A percentile compares a stretch with the other conserved stretches of the same genome.
phyloP scores from a whole-genome alignment of 2,329 filamentous ascomycete species.

The Fusarium decemcellulare region DNA sequence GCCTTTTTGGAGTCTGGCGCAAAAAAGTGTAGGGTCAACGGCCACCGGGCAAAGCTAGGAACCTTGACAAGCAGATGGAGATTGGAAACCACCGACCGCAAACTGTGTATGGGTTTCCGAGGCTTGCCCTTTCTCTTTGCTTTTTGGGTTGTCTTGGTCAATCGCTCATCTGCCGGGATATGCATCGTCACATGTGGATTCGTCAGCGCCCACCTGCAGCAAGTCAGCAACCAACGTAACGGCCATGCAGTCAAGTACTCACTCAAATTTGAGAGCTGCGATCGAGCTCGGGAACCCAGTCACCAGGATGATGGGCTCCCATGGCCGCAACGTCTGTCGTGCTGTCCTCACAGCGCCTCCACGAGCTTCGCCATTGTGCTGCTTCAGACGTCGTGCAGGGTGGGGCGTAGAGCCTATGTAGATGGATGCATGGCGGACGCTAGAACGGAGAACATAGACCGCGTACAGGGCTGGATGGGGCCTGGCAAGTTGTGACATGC shows the following conservation, averaged over 20 bases:
- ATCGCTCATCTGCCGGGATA: slow-evolving; percentile 75
- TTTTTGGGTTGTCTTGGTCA: slow-evolving; percentile 65
- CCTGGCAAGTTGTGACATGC: slow-evolving; percentile 61
- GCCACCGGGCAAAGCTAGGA: slow-evolving; percentile 86
- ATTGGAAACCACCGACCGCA: slow-evolving; percentile 82
- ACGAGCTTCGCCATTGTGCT: slow-evolving; percentile 89
- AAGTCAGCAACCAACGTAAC: slow-evolving; percentile 13
- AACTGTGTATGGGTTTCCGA: slow-evolving; percentile 69
- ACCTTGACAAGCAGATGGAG: slow-evolving; percentile 85
- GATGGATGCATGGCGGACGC: slow-evolving; percentile 76
- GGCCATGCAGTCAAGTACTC: slow-evolving; percentile 51
- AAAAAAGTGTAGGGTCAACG: slow-evolving; percentile 86
- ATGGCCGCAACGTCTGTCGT: slow-evolving; percentile 78
- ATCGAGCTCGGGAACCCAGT: slow-evolving; percentile 90
- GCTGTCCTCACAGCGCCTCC: slow-evolving; percentile 88
- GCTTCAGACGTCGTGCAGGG: slow-evolving; percentile 84
- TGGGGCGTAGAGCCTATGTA: slow-evolving; percentile 96
- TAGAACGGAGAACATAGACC: slow-evolving; percentile 92
- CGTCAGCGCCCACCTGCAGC: slow-evolving; percentile 87
- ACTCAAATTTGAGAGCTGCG: slow-evolving; percentile 95
- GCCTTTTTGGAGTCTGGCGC: slow-evolving; percentile 74
- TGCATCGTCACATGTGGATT: slow-evolving; percentile 87
- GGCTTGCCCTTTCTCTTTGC: slow-evolving; percentile 68
- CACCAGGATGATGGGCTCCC: slow-evolving; percentile 91
- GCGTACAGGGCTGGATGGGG: slow-evolving; percentile 91